Evolutionary conservation across 2,329 filamentous ascomycete species (phyloP).

Genomic region (Pseudocercospora cruenta): DNA sequence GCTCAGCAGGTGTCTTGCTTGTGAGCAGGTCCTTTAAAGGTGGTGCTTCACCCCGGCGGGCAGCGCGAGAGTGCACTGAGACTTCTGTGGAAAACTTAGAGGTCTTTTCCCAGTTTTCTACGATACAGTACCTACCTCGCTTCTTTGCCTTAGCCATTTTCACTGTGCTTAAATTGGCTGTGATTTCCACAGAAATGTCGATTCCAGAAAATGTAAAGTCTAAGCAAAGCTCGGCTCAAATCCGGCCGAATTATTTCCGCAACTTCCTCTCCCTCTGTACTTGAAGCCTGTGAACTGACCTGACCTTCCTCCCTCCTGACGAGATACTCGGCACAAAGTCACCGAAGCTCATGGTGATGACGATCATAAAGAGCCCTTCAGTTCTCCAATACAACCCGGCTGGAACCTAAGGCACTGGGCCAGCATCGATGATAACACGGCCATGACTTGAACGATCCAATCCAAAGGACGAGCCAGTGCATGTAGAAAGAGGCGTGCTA

Average conservation of each 20-base stretch:
- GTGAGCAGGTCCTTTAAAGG: conserved; percentile 47
- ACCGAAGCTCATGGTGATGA: background rate
- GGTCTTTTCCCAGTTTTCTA: background rate
- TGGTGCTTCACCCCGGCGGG: conserved; percentile 71
- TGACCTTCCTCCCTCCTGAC: background rate
- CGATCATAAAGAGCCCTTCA: background rate
- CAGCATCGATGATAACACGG: background rate
- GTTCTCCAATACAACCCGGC: background rate
- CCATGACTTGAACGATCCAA: background rate
- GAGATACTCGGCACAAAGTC: background rate
- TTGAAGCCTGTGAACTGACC: background rate
- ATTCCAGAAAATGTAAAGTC: background rate
- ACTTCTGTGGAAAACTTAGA: conserved; percentile 49
- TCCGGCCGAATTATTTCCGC: background rate
- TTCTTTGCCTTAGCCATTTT: conserved; percentile 54
- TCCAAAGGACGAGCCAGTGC: background rate
- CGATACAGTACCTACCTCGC: conserved; percentile 37
- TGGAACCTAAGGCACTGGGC: background rate
- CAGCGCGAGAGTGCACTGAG: conserved; percentile 73
- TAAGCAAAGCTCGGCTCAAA: background rate
- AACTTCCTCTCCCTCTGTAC: background rate
- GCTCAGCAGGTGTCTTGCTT: conserved; percentile 52
- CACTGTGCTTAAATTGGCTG: conserved; percentile 39
- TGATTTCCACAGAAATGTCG: background rate
- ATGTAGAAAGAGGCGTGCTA: background rate